Base-by-base conservation (phyloP, 352 stramenopile species). In the Lagenidium giganteum region DNA sequence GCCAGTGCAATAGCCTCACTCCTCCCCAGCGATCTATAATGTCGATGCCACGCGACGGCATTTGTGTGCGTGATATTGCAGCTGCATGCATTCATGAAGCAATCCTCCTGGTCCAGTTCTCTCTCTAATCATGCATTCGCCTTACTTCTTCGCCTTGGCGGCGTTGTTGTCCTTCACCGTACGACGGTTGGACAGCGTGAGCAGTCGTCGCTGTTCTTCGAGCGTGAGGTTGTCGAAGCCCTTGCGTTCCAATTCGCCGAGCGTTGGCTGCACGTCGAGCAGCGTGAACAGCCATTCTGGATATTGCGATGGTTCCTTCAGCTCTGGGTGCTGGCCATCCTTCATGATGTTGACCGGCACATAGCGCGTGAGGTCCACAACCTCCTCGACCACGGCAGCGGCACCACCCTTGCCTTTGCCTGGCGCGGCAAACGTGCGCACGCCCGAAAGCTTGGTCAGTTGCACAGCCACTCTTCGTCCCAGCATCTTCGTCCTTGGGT, bases 281-380 rank as follows among this genome's bases (percentile, higher is more conserved):
- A 93, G 67, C 56, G 61, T 85, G 54, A 83, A 93, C 33, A 93
- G 70, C 81, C 81, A 93, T 41, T 75, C 64, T 1, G 81, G 81
- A 66, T 93, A 93, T 54, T 88, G 76, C n/a, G 58, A 53, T 43
- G 67, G 72, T 34, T 87, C 70, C 66, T 90, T 88, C 22, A 93
- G 62, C 58, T 86, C 73, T 42, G 81, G 78, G 64, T 93, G 81
- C 35, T 69, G 45, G 37, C 81, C 78, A 28, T 93, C 81, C 62
- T 93, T 93, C 47, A 76, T 66, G 44, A 93, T 93, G 64, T 93
- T 93, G 47, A 78, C 75, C 13, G 81, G 81, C 48, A 90, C 79
- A 36, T 85, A 70, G 53, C 68, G 72, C 32, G 61, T 67, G 33
- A 93, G 61, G 60, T 93, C 81, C 37, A 93, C 69, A 16, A 72